Conservation (phyloP, 1,284 basidiomycete species). For the Moniliophthora roreri region DNA sequence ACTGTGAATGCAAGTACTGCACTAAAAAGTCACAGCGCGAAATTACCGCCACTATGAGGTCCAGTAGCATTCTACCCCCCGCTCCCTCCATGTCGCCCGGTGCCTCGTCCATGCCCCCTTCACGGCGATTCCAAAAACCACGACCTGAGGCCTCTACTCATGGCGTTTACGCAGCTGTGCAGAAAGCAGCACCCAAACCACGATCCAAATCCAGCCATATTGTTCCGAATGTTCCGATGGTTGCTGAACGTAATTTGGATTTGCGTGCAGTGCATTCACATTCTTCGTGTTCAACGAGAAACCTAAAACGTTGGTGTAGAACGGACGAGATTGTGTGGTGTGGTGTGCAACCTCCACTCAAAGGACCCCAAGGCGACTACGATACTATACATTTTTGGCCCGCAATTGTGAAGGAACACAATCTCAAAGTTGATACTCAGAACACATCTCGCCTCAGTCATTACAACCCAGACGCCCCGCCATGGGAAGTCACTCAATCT, state of each 20-base stretch:
- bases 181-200: slow-evolving; percentile 46
- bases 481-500: slow-evolving; percentile 60
- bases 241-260: slow-evolving; percentile 60
- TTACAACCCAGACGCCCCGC: slow-evolving; percentile 21
- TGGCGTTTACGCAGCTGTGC: slow-evolving; percentile 59
- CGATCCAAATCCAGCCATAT: slow-evolving; percentile 29
- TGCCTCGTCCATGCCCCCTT: neutral
- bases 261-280: slow-evolving; percentile 49
- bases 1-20: slow-evolving; percentile 82
- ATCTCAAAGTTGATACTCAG: slow-evolving; percentile 32
- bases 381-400: slow-evolving; percentile 69
- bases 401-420: slow-evolving; percentile 59
- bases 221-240: slow-evolving; percentile 49
- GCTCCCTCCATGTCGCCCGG: slow-evolving; percentile 2
- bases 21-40: slow-evolving; percentile 63
- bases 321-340: slow-evolving; percentile 77
- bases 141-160: slow-evolving; percentile 18
- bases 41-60: slow-evolving; percentile 61
- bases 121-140: slow-evolving; percentile 1
- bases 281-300: slow-evolving; percentile 33
- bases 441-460: slow-evolving; percentile 18
- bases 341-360: slow-evolving; percentile 52
- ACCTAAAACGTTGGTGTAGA: slow-evolving; percentile 57
- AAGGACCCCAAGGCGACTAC: slow-evolving; percentile 33
- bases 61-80: slow-evolving; percentile 33